Percentiles rank a stretch among this genome's conserved stretches.
These are phyloP conservation scores for Knufia petricola DNA, from an alignment of 2,329 filamentous ascomycete genomes.

Conservation along the genomic window DNA sequence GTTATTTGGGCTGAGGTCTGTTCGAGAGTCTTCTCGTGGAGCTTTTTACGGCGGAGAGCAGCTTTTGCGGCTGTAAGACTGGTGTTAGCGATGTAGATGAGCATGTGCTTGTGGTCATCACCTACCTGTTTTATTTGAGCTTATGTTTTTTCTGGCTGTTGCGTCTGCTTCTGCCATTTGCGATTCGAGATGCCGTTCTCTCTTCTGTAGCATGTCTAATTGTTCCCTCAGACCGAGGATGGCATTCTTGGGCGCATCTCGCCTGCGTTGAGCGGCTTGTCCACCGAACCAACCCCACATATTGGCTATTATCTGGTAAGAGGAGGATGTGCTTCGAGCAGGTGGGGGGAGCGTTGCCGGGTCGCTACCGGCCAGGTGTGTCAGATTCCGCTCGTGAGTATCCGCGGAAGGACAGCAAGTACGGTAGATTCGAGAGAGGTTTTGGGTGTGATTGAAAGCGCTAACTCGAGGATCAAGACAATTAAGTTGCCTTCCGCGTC, in stretches of 20 bases:
- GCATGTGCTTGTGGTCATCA: too few species aligned
- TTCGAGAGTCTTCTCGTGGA: slow-evolving; percentile 80
- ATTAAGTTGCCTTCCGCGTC: not conserved
- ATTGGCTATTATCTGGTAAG: slow-evolving; percentile 17
- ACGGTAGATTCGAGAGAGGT: slow-evolving; percentile 6
- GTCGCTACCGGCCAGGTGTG: not conserved
- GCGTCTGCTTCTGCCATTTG: slow-evolving; percentile 90
- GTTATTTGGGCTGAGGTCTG: slow-evolving; percentile 84
- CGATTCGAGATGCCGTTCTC: slow-evolving; percentile 79
- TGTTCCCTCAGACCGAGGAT: slow-evolving; percentile 81
- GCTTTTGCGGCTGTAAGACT: slow-evolving; percentile 65
- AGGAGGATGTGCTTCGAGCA: slow-evolving; percentile 4
- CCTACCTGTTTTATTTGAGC: slow-evolving; percentile 82
- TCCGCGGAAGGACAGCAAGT: slow-evolving; percentile 9
- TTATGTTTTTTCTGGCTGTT: slow-evolving; percentile 79
- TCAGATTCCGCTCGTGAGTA: too few species aligned
- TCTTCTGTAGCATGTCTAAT: slow-evolving; percentile 95
- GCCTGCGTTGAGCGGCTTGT: slow-evolving; percentile 69
- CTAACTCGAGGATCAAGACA: not conserved
- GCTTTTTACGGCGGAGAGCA: slow-evolving; percentile 88
- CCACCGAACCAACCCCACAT: slow-evolving; percentile 92
- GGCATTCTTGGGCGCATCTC: slow-evolving; percentile 92
- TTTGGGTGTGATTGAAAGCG: too few species aligned
- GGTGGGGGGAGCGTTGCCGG: not conserved
- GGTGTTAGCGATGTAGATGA: not conserved